Base-by-base conservation (phyloP, 2,329 filamentous ascomycete genomes). In the Clarireedia hainanense region DNA sequence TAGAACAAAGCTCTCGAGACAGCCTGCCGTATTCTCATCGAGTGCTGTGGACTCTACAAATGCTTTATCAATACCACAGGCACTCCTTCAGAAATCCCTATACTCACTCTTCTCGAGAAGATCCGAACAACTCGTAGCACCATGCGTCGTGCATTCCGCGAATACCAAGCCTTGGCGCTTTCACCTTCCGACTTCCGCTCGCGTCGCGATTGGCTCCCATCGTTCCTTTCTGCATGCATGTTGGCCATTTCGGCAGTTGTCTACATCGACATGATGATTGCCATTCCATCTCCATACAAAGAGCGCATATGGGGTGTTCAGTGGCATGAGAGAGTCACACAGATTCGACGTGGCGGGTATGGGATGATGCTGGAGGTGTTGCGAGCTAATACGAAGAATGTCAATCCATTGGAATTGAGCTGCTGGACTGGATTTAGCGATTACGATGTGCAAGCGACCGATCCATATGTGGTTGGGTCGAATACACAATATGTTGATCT, bases 1-100 rank as follows among this genome's bases (percentile, higher is more conserved):
- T n/a, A 61, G 59, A 59, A 57, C 15, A 53, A 52, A 52, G 49
- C 57, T 7, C 54, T 61, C 2, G 57, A 61, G 36, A 55, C 59
- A 14, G 47, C 55, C 37, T 59, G 57, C 37, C 57, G 50, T 27
- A 43, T 53, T 14, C 23, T 61, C 2, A 57, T 47, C 42, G 55
- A 58, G 17, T 47, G 50, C 12, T 61, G 59, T 39, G 59, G 59
- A 46, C 17, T 61, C 9, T 61, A 61, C 27, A 59, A 61, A 47
- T 57, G 46, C 9, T 47, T 61, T 4, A 45, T 61, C 12, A 42
- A 47, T n/a, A 49, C 55, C 6, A 47, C 14, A n/a, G 20, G 24
- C 20, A 43, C 47, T 1, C 42, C 52, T 0, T 7, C 37, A 17
- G 30, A 42, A 15, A 57, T 58, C 15, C 46, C 55, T 4, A 42